Conservation (phyloP, 2,329 filamentous ascomycete genomes). For the Xylaria sp. region DNA sequence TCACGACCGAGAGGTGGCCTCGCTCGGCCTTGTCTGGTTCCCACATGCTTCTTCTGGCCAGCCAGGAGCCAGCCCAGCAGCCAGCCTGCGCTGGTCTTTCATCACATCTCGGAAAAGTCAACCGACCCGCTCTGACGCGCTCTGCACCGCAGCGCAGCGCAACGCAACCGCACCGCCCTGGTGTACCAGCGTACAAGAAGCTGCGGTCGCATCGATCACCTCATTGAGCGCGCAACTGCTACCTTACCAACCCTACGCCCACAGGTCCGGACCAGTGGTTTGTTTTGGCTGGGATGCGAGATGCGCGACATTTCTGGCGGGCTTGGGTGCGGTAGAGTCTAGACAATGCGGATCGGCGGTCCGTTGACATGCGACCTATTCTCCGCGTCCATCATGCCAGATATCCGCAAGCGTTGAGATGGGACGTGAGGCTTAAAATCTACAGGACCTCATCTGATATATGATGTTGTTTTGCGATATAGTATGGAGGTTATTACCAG, state of each 20-base stretch:
- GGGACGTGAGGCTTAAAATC: constrained; percentile 20
- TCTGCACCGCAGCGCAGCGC: background rate
- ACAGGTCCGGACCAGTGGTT: background rate
- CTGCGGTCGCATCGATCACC: constrained; percentile 12
- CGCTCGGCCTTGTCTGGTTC: background rate
- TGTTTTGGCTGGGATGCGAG: background rate
- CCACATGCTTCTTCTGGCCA: constrained; percentile 6
- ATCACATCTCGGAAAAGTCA: constrained; percentile 16
- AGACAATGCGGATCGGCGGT: constrained; percentile 17
- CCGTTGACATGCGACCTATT: constrained; percentile 18
- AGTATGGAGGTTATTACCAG: too few relatives aligned
- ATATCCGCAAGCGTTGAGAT: constrained; percentile 19
- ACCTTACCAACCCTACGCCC: background rate
- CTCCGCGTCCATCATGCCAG: constrained; percentile 20
- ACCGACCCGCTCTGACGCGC: constrained; percentile 17
- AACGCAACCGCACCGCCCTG: background rate
- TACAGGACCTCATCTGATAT: constrained; percentile 13
- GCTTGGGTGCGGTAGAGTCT: constrained; percentile 13
- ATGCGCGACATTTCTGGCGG: constrained; percentile 13
- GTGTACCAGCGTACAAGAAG: constrained; percentile 1
- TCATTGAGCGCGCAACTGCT: background rate
- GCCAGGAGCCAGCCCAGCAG: background rate
- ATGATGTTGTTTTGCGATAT: background rate
- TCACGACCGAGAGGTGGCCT: constrained; percentile 18
- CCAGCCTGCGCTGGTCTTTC: constrained; percentile 8